Evolutionary conservation across 2,329 filamentous ascomycete species (phyloP), one percentile per base, ranked within the genome.

Genomic region (Colletotrichum sp.): DNA sequence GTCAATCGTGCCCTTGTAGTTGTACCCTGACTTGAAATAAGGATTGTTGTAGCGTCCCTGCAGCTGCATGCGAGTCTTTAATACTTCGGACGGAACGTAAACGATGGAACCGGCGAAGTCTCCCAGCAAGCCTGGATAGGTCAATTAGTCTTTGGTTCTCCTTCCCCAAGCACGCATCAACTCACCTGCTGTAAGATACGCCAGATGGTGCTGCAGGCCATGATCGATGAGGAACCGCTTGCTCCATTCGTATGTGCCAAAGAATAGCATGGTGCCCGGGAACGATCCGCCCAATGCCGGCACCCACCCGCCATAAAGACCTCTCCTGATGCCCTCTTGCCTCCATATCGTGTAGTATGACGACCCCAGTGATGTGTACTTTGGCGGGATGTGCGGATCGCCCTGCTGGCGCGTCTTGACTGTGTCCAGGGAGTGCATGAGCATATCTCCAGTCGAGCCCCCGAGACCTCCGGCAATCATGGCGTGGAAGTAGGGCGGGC

Each of bases 401-500:
- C 96, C 97, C 86, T 99, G 97, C 84, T 99, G 98, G 80, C 97
- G 92, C 63, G 97, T 99, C 87, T 99, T 99, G 81, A 99, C 97
- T 1, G 97, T 99, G 85, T 99, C 97, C 82, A 99, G 91, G 61
- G 96, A 99, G 87, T 99, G 97, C 97, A 99, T 99, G 79, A 99
- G 88, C 91, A 99, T 94, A 85, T 99, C 97, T 75, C 98, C 97
- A 72, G 94, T 98, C 18, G 95, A 96, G 69, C 97, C 97, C 82
- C 98, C 97, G 69, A 98, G 88, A 76, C 96, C 97, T 82, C 97
- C 97, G 39, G 97, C 97, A 82, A 99, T 90, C 96, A 99, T 99
- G 83, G 94, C 93, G 79, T 88, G 86, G 72, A 85, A 79, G 78
- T 87, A 88, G 67, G 86, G 86, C 78, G 86, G 86, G 66, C 86